A percentile compares a stretch with the other conserved stretches of the same genome.
These are phyloP conservation scores for Aspergillus sp. DNA, from an alignment of 2,329 filamentous ascomycete genomes.

Conservation along the genomic window DNA sequence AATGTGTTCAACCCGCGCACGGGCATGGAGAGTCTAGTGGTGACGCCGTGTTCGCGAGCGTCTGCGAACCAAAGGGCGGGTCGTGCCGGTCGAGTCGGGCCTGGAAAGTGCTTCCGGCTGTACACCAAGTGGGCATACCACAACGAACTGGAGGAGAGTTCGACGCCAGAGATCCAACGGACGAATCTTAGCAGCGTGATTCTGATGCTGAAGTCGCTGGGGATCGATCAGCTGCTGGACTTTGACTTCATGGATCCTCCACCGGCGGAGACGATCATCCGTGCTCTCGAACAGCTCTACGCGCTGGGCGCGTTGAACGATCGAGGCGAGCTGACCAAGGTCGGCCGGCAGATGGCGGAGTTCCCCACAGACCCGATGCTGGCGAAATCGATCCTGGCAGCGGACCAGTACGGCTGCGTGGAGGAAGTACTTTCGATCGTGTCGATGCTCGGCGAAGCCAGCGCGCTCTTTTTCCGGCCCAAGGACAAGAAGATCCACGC, in stretches of 20 bases:
- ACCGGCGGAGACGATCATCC: constrained; percentile 78
- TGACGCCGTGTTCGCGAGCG: constrained; percentile 83
- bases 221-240: constrained; percentile 83
- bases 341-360: constrained; percentile 90
- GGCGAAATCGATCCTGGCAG: constrained; percentile 77
- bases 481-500: constrained; percentile 97
- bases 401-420: constrained; percentile 84
- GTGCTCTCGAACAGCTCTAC: constrained; percentile 82
- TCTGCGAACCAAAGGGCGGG: constrained; percentile 90
- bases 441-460: constrained; percentile 85
- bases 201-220: constrained; percentile 76
- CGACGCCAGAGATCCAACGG: constrained; percentile 85
- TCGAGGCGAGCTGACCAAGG: constrained; percentile 77
- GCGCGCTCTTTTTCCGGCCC: constrained; percentile 83
- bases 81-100: constrained; percentile 82
- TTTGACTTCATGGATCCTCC: constrained; percentile 97
- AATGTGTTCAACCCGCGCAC: constrained; percentile 87
- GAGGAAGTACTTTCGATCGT: constrained; percentile 89
- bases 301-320: constrained; percentile 83
- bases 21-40: constrained; percentile 84
- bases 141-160: constrained; percentile 88
- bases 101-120: constrained; percentile 85
- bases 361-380: constrained; percentile 90
- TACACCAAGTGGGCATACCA: constrained; percentile 93
- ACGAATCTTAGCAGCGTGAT: constrained; percentile 81